Evolutionary conservation across 2,329 filamentous ascomycete species (phyloP), one percentile per base, ranked within the genome.

Genomic region (Sarocladiaceae sp.): DNA sequence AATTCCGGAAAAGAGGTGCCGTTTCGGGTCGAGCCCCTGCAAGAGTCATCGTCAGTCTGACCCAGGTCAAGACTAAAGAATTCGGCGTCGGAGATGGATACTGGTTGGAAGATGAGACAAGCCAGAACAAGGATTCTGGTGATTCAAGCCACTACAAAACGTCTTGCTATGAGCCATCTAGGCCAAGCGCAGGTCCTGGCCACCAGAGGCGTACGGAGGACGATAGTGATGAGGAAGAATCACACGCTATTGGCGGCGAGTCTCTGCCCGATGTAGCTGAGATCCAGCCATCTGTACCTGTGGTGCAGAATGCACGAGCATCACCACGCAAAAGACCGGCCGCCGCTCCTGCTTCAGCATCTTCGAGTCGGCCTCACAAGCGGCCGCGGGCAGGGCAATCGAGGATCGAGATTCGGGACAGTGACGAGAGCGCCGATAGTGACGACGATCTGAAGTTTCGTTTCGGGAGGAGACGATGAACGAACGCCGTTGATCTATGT

Each of bases 31-130:
- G 73, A 13, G 60, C 65, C 3, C 60, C 64, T 2, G 61, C 67
- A 21, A 67, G 66, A 45, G 67, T 85, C 26, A 85, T 94, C 31
- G 78, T 95, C 3, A 66, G 74, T 0, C 66, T 95, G 3, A 80
- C 86, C 51, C 82, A 88, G 59, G 84, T 82, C 18, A 80, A 78
- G 55, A 74, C 74, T 40, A 87, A 86, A 53, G 78, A 80, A 29
- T 85, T 83, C 55, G 85, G 85, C 2, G 76, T 89, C 20, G 83
- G 84, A 1, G 84, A 89, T 42, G 77, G 83, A 35, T 88, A 89
- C 64, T 91, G 86, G 82, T 70, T 85, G 2, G 76, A 84, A 47
- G 72, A 75, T 48, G 66, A 71, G 47, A 53, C 50, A 20, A 58
- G 45, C 26, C 58, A 62, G 19, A 11, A 41, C 11, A 12, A 23